A percentile compares a stretch with the other conserved stretches of the same genome.
These are phyloP conservation scores for Torrubiellomyces zombiae DNA, from an alignment of 2,329 filamentous ascomycete genomes.

Conservation along the genomic window DNA sequence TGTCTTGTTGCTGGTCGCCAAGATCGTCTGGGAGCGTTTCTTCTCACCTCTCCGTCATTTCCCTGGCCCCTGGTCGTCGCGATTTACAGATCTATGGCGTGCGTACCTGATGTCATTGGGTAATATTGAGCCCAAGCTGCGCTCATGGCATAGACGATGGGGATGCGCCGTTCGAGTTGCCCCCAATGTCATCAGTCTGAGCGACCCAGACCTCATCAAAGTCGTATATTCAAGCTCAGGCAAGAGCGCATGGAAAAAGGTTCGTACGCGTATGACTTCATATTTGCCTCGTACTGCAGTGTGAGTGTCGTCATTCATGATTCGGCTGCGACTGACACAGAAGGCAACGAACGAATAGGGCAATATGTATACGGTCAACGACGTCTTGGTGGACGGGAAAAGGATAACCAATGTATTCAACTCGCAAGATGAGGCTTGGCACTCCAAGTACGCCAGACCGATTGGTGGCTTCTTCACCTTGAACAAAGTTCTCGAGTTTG, in stretches of 20 bases:
- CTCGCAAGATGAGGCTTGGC: slow-evolving; percentile 6
- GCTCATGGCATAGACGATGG: slow-evolving; percentile 6
- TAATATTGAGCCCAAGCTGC: slow-evolving; percentile 3
- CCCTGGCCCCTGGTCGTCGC: slow-evolving; percentile 5
- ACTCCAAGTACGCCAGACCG: slow-evolving; percentile 5
- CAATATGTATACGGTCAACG: slow-evolving; percentile 7
- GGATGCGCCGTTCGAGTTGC: slow-evolving; percentile 7
- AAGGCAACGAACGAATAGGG: too few relatives aligned
- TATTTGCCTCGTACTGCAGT: too few relatives aligned
- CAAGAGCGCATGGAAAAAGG: slow-evolving; percentile 7
- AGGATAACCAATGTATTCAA: slow-evolving; percentile 8
- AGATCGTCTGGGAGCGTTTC: slow-evolving; percentile 1
- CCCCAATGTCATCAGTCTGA: slow-evolving; percentile 6
- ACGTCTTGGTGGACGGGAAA: slow-evolving; percentile 5
- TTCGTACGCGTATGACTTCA: too few relatives aligned
- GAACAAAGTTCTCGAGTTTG: slow-evolving; percentile 6
- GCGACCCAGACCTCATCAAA: slow-evolving; percentile 7
- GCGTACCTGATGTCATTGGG: slow-evolving; percentile 4
- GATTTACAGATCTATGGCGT: slow-evolving; percentile 6
- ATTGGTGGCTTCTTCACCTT: slow-evolving; percentile 6
- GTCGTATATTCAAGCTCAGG: slow-evolving; percentile 5
- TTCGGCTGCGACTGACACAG: too few relatives aligned
- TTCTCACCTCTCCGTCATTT: slow-evolving; percentile 6
- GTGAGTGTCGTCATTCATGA: too few relatives aligned
- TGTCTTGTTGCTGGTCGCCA: slow-evolving; percentile 1